Conservation (phyloP, 257 asterid genomes). For the Nicotiana attenuata region DNA sequence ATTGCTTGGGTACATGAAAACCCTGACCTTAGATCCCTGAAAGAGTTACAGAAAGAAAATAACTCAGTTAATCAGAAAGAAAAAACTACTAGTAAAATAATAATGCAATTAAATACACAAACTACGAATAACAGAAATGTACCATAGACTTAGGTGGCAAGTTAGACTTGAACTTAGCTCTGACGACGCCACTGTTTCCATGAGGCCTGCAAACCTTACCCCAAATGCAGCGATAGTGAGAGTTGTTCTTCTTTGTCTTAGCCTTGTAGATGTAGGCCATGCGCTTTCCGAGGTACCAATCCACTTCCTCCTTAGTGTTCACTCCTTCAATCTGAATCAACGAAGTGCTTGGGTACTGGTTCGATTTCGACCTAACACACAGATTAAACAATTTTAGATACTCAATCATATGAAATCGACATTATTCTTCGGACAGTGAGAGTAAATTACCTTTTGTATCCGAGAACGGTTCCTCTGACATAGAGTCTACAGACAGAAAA, state of each 20-base stretch:
- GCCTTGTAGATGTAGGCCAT: slow-evolving; percentile 93
- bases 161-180: slow-evolving; percentile 72
- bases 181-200: slow-evolving; percentile 83
- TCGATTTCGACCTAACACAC: slow-evolving; percentile 66
- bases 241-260: slow-evolving; percentile 70
- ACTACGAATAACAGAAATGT: not conserved
- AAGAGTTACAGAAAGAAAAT: not conserved
- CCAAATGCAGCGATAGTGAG: slow-evolving; percentile 93
- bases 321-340: slow-evolving; percentile 87
- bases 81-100: too few relatives aligned
- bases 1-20: slow-evolving; percentile 73
- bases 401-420: not conserved
- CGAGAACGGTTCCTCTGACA: slow-evolving; percentile 51
- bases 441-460: slow-evolving; percentile 55
- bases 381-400: not conserved
- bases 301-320: slow-evolving; percentile 84
- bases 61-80: not conserved
- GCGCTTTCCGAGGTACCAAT: slow-evolving; percentile 78
- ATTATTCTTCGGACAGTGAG: not conserved
- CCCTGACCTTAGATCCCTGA: slow-evolving; percentile 67
- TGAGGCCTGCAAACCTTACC: slow-evolving; percentile 83
- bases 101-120: too few relatives aligned
- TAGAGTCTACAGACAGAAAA: slow-evolving; percentile 30
- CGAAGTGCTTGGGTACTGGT: slow-evolving; percentile 92
- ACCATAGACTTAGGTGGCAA: slow-evolving; percentile 80